phyloP scores from a whole-genome alignment of 2,329 filamentous ascomycete genomes.

The Beauveria australis region DNA sequence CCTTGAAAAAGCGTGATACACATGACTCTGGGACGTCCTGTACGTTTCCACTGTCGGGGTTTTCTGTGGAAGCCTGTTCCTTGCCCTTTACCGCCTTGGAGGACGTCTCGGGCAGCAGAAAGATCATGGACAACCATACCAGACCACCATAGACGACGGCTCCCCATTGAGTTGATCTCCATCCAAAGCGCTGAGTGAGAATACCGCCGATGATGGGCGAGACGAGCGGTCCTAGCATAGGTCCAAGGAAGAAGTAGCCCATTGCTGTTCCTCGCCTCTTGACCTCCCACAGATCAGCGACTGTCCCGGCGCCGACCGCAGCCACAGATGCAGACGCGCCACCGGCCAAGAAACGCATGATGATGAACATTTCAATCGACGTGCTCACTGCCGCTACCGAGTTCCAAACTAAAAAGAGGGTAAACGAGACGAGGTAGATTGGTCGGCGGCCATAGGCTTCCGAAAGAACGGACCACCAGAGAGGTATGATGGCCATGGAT shows the following conservation, averaged over 20 bases:
- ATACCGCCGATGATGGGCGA: slow-evolving; percentile 71
- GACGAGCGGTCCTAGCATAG: slow-evolving; percentile 64
- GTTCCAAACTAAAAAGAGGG: slow-evolving; percentile 63
- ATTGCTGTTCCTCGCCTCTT: slow-evolving; percentile 67
- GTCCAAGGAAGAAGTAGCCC: slow-evolving; percentile 75
- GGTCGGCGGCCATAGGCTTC: slow-evolving; percentile 64
- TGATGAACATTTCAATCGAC: slow-evolving; percentile 67
- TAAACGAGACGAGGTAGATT: slow-evolving; percentile 71
- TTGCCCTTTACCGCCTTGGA: neutral
- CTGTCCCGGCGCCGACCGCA: slow-evolving; percentile 74
- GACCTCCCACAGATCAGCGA: slow-evolving; percentile 72
- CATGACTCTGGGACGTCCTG: neutral
- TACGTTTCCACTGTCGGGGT: neutral
- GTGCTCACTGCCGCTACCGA: slow-evolving; percentile 59
- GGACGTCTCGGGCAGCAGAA: slow-evolving; percentile 27
- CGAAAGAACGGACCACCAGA: slow-evolving; percentile 83
- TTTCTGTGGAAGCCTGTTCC: neutral
- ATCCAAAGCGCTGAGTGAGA: slow-evolving; percentile 59
- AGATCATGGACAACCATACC: slow-evolving; percentile 46
- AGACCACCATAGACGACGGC: slow-evolving; percentile 60
- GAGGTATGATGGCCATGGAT: slow-evolving; percentile 71
- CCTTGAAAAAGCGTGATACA: neutral
- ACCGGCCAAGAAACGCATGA: slow-evolving; percentile 66
- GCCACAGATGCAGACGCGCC: slow-evolving; percentile 75
- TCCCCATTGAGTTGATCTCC: slow-evolving; percentile 74